Conservation (phyloP, 1,284 basidiomycete species). For the Phellinidium pouzarii region DNA sequence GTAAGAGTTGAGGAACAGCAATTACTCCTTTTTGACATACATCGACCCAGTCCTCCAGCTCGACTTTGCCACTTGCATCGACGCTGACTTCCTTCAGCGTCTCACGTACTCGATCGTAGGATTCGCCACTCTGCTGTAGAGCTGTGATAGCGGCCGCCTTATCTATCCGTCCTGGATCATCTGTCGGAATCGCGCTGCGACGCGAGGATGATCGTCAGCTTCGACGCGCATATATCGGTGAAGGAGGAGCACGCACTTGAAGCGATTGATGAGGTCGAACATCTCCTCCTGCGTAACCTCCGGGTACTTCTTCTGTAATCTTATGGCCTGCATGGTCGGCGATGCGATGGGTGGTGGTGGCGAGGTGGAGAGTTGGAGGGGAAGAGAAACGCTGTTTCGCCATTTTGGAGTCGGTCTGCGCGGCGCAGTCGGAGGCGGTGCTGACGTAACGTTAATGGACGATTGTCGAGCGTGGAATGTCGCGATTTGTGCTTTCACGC, state of each 20-base stretch:
- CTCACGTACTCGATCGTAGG: conserved; percentile 87
- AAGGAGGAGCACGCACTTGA: conserved; percentile 75
- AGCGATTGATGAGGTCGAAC: conserved; percentile 86
- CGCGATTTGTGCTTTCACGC: conserved; percentile 12
- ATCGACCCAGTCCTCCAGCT: conserved; percentile 98
- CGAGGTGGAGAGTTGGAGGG: conserved; percentile 8
- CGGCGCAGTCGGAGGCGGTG: conserved; percentile 4
- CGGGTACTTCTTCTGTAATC: conserved; percentile 90
- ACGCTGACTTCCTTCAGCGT: conserved; percentile 94
- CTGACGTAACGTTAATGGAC: background rate
- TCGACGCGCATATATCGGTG: conserved; percentile 14
- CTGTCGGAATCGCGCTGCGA: conserved; percentile 71
- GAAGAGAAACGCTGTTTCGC: conserved; percentile 15
- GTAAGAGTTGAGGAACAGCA: conserved; percentile 17
- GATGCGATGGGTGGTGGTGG: conserved; percentile 16
- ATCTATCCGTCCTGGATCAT: conserved; percentile 80
- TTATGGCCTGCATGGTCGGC: conserved; percentile 72
- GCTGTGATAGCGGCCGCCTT: conserved; percentile 76
- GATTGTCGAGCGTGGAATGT: conserved; percentile 3
- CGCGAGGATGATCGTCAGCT: conserved; percentile 16
- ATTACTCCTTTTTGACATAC: conserved; percentile 38
- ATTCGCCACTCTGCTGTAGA: conserved; percentile 72
- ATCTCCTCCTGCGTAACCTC: conserved; percentile 90
- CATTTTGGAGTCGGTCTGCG: conserved; percentile 12
- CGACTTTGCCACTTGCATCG: conserved; percentile 92